These are phyloP conservation scores for Didymella arachidicola DNA, from an alignment of 2,329 filamentous ascomycete species.

Conservation along the genomic window DNA sequence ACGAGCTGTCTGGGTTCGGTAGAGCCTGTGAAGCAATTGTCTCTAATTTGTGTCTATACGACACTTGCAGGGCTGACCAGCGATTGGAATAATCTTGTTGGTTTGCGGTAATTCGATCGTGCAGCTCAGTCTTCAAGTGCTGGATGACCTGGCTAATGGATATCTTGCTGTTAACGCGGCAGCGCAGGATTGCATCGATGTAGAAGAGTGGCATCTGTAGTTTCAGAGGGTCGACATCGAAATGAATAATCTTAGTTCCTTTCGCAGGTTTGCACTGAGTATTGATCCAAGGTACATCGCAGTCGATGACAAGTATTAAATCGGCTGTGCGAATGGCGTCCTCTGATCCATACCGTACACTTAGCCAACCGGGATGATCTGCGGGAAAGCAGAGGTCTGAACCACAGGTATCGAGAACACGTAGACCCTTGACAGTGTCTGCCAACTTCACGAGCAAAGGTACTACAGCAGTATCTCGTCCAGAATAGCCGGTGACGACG, in stretches of 20 bases:
- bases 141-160: conserved; percentile 73
- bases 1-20: too few species aligned
- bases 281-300: conserved; percentile 91
- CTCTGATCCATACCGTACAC: conserved; percentile 77
- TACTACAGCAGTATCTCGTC: conserved; percentile 71
- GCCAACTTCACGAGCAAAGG: conserved; percentile 71
- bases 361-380: conserved; percentile 63
- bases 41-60: too few species aligned
- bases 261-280: conserved; percentile 68
- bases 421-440: conserved; percentile 70
- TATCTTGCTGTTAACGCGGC: conserved; percentile 60
- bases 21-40: conserved; percentile 63
- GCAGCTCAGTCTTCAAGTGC: conserved; percentile 56
- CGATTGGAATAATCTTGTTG: too few species aligned
- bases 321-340: conserved; percentile 78
- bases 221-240: conserved; percentile 73
- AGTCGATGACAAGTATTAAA: conserved; percentile 83
- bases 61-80: too few species aligned
- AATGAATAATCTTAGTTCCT: conserved; percentile 67
- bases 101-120: conserved; percentile 19
- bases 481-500: conserved; percentile 74
- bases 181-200: conserved; percentile 62
- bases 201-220: conserved; percentile 67
- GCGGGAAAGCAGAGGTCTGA: conserved; percentile 79
- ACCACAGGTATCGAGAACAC: conserved; percentile 77